These are phyloP conservation scores for Dactylis glomerata DNA, from an alignment of 176 grass and related monocot species.

Conservation along the genomic window DNA sequence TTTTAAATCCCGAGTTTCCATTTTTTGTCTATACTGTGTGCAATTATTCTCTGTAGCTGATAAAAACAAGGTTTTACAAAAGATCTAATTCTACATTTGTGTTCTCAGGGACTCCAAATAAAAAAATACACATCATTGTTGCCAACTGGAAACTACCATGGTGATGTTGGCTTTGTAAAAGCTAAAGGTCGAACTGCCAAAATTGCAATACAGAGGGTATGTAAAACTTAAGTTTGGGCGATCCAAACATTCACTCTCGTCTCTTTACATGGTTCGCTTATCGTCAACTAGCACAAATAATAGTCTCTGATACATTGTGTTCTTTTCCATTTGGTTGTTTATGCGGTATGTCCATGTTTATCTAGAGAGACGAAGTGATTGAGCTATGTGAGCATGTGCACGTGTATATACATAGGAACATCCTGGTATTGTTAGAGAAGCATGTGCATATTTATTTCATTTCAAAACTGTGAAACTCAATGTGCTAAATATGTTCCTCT, in stretches of 20 bases:
- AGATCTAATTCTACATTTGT: conserved; percentile 12
- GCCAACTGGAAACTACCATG: conserved; percentile 92
- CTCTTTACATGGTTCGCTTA: neutral
- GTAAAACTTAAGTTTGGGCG: neutral
- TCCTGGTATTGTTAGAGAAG: neutral
- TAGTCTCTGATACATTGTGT: neutral
- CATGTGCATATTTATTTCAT: neutral
- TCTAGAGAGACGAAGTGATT: neutral
- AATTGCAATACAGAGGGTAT: conserved; percentile 94
- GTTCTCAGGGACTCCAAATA: conserved; percentile 82
- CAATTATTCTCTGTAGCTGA: too few species aligned
- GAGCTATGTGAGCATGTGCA: neutral
- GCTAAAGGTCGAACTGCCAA: conserved; percentile 80
- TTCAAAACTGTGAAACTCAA: neutral
- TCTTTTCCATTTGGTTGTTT: neutral
- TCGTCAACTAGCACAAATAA: neutral
- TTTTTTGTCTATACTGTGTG: too few species aligned
- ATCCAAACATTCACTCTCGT: neutral
- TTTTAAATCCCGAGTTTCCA: too few species aligned
- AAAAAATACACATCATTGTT: conserved; percentile 79
- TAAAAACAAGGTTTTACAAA: too few species aligned
- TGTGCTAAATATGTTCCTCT: neutral
- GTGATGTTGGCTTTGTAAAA: conserved; percentile 92
- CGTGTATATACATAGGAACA: neutral
- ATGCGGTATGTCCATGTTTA: neutral